Percentiles rank a stretch among this genome's conserved stretches.
Evolutionary conservation across 306 rosid species (phyloP).

Genomic region (Cucumis cinereus): DNA sequence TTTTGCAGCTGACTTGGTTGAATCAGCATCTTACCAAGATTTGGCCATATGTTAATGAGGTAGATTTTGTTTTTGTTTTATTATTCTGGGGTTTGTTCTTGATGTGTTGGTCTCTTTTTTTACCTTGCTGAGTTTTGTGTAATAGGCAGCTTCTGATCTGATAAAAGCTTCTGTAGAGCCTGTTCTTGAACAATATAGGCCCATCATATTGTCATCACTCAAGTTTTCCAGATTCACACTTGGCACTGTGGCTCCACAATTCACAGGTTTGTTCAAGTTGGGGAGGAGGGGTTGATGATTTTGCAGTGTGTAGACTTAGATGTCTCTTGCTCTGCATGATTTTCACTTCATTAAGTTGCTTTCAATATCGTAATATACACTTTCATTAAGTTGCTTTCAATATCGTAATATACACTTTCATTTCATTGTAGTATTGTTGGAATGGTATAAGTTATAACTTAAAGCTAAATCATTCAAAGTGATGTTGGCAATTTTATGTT

Average conservation of each 20-base stretch:
- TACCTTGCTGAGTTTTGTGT: neutral
- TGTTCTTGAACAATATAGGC: conserved; percentile 69
- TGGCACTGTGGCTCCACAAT: conserved; percentile 93
- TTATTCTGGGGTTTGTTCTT: neutral
- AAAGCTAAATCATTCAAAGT: neutral
- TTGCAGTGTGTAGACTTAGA: neutral
- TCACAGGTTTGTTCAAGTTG: conserved; percentile 50
- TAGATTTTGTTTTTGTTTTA: neutral
- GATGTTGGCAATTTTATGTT: neutral
- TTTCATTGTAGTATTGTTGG: neutral
- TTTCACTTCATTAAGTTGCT: neutral
- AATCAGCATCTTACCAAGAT: conserved; percentile 71
- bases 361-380: neutral
- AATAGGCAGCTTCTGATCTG: conserved; percentile 94
- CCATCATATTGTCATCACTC: conserved; percentile 50
- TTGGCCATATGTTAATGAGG: conserved; percentile 95
- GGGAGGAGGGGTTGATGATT: neutral
- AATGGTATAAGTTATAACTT: neutral
- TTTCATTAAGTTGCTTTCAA: neutral
- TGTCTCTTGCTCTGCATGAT: neutral
- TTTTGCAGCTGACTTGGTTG: conserved; percentile 66
- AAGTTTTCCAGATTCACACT: conserved; percentile 89
- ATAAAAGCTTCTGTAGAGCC: conserved; percentile 72
- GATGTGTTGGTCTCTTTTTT: neutral
- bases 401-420: neutral